Evolutionary conservation across 73 alveolate species (phyloP), one percentile per base, ranked within the genome.

Genomic region (Symbiodinium pilosum): DNA sequence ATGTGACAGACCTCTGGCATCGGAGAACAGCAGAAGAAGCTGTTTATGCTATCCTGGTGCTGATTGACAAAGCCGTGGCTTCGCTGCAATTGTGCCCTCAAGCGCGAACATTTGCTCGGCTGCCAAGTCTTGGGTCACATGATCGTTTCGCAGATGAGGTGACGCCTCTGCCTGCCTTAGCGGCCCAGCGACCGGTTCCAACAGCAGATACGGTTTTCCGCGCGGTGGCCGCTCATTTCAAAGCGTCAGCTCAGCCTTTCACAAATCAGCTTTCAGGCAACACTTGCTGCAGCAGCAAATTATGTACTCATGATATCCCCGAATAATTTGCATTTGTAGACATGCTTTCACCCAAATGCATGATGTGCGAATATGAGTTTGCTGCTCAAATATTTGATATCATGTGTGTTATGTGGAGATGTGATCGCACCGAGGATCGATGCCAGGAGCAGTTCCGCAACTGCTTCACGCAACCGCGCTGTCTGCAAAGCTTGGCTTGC

Each of bases 391-490:
- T n/a, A n/a, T n/a, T n/a, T n/a, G n/a, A n/a, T n/a, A n/a, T n/a
- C n/a, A n/a, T n/a, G n/a, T n/a, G n/a, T n/a, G n/a, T n/a, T n/a
- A n/a, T n/a, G n/a, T n/a, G n/a, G n/a, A n/a, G n/a, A n/a, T n/a
- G n/a, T n/a, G n/a, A n/a, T n/a, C n/a, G n/a, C n/a, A n/a, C n/a
- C 30, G 14, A 68, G 85, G 85, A 71, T 36, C 41, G 43, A 38
- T 92, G 98, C 92, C 92, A 92, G 64, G 98, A 92, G 20, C 84
- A 85, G 30, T 92, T 92, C 43, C 81, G 98, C 32, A 77, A 71
- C 64, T 92, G 98, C 98, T 92, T 92, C 92, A 92, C 98, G 41
- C 92, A 71, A 75, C 92, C 98, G 36, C 89, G 98, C n/a, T 92
- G 98, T 44, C 32, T 92, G 59, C 98, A 92, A 52, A 92, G 98